Evolutionary conservation across 768 basidiomycete genomes (phyloP), one percentile per base, ranked within the genome.

Genomic region (Porphyrellus cyaneotinctus): DNA sequence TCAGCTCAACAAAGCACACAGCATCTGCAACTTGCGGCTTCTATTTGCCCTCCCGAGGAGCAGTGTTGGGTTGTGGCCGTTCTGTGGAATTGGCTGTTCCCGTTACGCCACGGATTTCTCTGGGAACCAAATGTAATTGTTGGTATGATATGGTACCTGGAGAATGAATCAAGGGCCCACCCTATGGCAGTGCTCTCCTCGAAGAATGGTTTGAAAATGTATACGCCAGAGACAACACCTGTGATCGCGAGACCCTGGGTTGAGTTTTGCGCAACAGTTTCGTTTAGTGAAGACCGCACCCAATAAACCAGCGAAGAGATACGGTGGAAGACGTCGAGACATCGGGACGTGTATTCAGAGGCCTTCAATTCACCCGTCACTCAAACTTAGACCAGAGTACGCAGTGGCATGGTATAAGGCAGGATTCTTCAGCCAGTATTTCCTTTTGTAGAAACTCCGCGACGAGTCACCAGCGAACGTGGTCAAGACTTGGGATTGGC

Each of bases 181-280:
- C 43, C 43, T 35, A 38, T 43, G 26, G 53, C 43, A 41, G 23
- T 22, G 6, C 36, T 53, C 30, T 49, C 45, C 37, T 70, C 66
- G 11, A 78, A 53, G 18, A 72, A 38, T 24, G 84, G 84, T 59
- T 78, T 76, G 70, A 87, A 87, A 47, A 86, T 81, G 63, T 87
- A 86, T 20, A 84, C 63, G 10, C 85, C 85, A 13, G 85, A 85
- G 24, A 75, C 58, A 46, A 84, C 65, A 28, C 85, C 85, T 87
- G 56, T 14, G 45, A 53, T 18, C 41, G 28, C 47, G 41, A n/a
- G n/a, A 20, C 14, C 32, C 11, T 37, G 24, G 22, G n/a, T 43
- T 53, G 11, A 63, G 52, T 42, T 35, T 18, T 28, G 22, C 11
- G n/a, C 42, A 32, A 43, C 8, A 6, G 17, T 14, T 43, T 9